These are phyloP conservation scores for Xylaria sp. DNA, from an alignment of 2,329 filamentous ascomycete genomes.

Conservation along the genomic window DNA sequence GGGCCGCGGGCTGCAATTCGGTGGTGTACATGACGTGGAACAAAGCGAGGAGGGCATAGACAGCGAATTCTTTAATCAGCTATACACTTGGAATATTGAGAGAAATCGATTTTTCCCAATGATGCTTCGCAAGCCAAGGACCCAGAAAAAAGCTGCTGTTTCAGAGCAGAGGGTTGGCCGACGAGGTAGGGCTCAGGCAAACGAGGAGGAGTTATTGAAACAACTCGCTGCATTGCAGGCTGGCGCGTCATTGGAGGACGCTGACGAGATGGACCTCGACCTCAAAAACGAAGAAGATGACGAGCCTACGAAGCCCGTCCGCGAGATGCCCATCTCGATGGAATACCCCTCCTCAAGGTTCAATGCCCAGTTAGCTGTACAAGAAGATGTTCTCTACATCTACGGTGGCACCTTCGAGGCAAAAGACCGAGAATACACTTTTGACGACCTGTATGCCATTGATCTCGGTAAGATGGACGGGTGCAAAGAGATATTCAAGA, in stretches of 20 bases:
- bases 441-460: constrained; percentile 92
- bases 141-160: constrained; percentile 69
- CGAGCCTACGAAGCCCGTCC: constrained; percentile 66
- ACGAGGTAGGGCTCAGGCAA: constrained; percentile 82
- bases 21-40: constrained; percentile 93
- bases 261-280: constrained; percentile 56
- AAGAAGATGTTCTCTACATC: constrained; percentile 91
- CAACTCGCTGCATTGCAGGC: constrained; percentile 88
- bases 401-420: constrained; percentile 97
- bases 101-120: constrained; percentile 94
- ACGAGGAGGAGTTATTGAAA: constrained; percentile 88
- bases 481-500: constrained; percentile 88
- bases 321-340: constrained; percentile 73
- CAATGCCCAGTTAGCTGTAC: constrained; percentile 88
- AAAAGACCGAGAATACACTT: constrained; percentile 92
- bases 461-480: constrained; percentile 96
- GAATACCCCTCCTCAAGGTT: constrained; percentile 92
- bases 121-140: constrained; percentile 76
- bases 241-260: constrained; percentile 70
- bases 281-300: constrained; percentile 63
- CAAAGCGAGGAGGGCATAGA: constrained; percentile 94
- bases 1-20: constrained; percentile 90
- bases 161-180: constrained; percentile 67
- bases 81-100: constrained; percentile 95
- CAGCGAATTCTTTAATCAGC: constrained; percentile 92